Base-by-base conservation (phyloP, 2,329 filamentous ascomycete species). In the Didymella segeticola region DNA sequence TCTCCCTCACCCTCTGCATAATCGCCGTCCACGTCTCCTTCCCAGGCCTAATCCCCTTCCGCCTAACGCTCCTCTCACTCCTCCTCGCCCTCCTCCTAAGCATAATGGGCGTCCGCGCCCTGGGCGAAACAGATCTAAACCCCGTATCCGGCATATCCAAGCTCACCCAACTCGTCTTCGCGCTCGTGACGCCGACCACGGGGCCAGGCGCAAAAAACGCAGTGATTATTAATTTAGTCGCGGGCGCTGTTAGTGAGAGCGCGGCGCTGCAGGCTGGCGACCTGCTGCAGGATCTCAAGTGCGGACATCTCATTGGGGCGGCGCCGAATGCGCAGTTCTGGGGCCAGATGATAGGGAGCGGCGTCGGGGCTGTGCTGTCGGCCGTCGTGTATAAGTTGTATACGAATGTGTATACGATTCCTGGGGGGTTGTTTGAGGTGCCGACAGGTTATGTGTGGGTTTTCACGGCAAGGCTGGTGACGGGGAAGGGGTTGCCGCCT, bases 401-500 rank as follows among this genome's bases (percentile, higher is more conserved):
- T 69, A 93, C 92, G 2, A 87, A 84, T 27, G 93, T 97, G 1
- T 99, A 99, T 69, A 81, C 87, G 31, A 89, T 99, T 5, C 95
- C 95, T 0, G 91, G 93, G 0, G 88, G 91, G 9, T 79, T 97
- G 47, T 98, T 99, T 73, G 89, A 96, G 69, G 92, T 96, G 1
- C 95, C 95, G 0, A 98, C 95, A 0, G 93, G 88, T 0, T 97
- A 93, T 71, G 93, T 99, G 5, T 99, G 95, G 95, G 90, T 99
- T 47, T 97, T 97, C 74, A 99, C 95, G 0, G 93, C 95, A 1
- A 83, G 95, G 14, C 82, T 99, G 2, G 93, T 99, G 9, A 98
- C 93, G 0, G 95, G 95, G 1, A 84, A 95, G 61, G 95, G 95
- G 0, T 73, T 99, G 34, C 95, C 95, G 0, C 80, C 85, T 1